Conservation (phyloP, 139 green algal species). For the Chlamydomonas sp. region DNA sequence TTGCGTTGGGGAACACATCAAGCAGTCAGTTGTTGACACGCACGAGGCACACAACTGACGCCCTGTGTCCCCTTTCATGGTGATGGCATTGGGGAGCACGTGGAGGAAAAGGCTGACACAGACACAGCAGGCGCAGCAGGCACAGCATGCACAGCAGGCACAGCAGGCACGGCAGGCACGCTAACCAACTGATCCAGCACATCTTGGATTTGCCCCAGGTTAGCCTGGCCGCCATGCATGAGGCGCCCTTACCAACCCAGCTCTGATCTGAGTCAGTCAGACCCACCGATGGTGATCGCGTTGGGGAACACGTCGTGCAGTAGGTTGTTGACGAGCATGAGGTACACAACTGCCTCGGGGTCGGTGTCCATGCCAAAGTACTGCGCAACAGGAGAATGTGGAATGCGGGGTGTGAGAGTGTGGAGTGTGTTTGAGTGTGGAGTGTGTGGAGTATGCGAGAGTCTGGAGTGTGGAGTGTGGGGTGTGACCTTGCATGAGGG, state of each 20-base stretch:
- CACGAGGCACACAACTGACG: slow-evolving; percentile 58
- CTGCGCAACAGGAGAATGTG: too few relatives aligned
- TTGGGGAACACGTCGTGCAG: slow-evolving; percentile 89
- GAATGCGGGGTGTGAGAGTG: too few relatives aligned
- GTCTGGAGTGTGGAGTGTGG: too few relatives aligned
- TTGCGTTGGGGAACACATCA: slow-evolving; percentile 89
- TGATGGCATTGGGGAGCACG: background rate
- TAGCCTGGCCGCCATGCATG: too few relatives aligned
- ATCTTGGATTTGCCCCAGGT: too few relatives aligned
- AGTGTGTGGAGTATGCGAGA: too few relatives aligned
- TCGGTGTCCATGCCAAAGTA: slow-evolving; percentile 96
- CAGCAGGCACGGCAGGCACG: slow-evolving; percentile 12
- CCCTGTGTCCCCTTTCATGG: too few relatives aligned
- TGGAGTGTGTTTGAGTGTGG: too few relatives aligned
- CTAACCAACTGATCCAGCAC: background rate
- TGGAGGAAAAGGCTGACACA: background rate
- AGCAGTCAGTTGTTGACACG: slow-evolving; percentile 88
- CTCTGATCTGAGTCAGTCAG: too few relatives aligned
- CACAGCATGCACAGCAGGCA: slow-evolving; percentile 33
- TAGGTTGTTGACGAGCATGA: slow-evolving; percentile 78
- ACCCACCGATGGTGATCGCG: slow-evolving; percentile 78
- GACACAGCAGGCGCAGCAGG: slow-evolving; percentile 36
- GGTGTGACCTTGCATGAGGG: too few relatives aligned
- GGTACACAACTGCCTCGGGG: slow-evolving; percentile 66
- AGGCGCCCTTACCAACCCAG: too few relatives aligned